Base-by-base conservation (phyloP, 169 alveolate species). In the Theileria equi region DNA sequence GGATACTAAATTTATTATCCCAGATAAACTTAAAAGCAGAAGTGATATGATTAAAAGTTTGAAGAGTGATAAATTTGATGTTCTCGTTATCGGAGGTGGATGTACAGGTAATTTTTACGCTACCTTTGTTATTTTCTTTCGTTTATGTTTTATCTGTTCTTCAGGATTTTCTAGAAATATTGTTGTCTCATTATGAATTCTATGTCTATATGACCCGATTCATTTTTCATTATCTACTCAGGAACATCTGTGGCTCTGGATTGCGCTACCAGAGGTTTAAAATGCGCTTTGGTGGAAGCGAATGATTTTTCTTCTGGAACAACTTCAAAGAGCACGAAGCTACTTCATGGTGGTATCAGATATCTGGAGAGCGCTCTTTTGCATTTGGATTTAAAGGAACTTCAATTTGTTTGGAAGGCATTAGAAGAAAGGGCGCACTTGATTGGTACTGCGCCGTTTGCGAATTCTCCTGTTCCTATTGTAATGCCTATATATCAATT, bases 321-420 rank as follows among this genome's bases (percentile, higher is more conserved):
- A 0, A 90, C 97, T 38, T 87, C 95, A 3, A 93, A 91, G 77
- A 89, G 96, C 19, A 95, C 98, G 8, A 95, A 95, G 80, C 86
- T 95, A 40, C 85, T 94, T 16, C 98, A 95, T 68, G 98, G 98
- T 13, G 98, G 98, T 13, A 87, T 95, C 16, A 88, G 98, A 58
- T 95, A 95, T 79, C 87, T 94, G 52, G 94, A 93, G 67, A 84
- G 79, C 57, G 96, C 94, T 8, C 68, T 90, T 34, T 52, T 81
- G 17, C 70, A 79, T n/a, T 82, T 92, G 21, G 93, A 91, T 65
- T 54, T 78, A 47, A 61, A 81, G 23, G 96, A 90, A 74, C 80
- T 70, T 58, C 74, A 73, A 17, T 80, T 94, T 38, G 96, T 95
- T 19, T 88, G 92, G 81, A 96, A 94, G 72, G 96, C 97, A 5